Conservation (phyloP, 1,139 yeast genomes). For the Pichia terricola region DNA sequence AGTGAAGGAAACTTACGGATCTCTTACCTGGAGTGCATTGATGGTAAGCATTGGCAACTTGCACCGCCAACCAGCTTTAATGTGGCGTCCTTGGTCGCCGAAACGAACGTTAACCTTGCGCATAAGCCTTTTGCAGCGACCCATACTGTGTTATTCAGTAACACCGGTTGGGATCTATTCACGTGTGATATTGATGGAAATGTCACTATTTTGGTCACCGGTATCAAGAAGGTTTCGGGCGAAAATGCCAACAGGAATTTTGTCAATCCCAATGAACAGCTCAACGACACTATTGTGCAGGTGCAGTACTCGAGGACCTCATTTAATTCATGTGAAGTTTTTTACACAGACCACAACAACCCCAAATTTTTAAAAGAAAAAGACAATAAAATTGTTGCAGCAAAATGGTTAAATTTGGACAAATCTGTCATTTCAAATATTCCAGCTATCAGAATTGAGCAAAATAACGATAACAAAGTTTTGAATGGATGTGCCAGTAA, state of each 20-base stretch:
- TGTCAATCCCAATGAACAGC: conserved; percentile 13
- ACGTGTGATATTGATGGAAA: conserved; percentile 41
- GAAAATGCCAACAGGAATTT: neutral
- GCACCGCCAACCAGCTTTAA: conserved; percentile 36
- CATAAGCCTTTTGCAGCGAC: conserved; percentile 3
- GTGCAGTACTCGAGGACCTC: conserved; percentile 27
- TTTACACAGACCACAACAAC: conserved; percentile 19
- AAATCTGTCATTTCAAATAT: conserved; percentile 48
- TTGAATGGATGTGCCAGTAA: conserved; percentile 26
- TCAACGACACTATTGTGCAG: conserved; percentile 17
- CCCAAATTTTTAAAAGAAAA: conserved; percentile 11
- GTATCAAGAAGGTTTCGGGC: conserved; percentile 18
- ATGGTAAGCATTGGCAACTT: conserved; percentile 59
- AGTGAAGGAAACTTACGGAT: conserved; percentile 30
- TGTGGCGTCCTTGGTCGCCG: conserved; percentile 1
- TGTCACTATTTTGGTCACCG: conserved; percentile 34
- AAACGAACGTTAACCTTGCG: neutral
- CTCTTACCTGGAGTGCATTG: conserved; percentile 53
- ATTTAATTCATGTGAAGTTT: conserved; percentile 27
- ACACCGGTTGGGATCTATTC: conserved; percentile 45
- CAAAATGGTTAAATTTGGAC: conserved; percentile 64
- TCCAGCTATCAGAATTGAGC: conserved; percentile 35
- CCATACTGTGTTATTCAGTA: conserved; percentile 36
- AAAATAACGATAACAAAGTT: conserved; percentile 19
- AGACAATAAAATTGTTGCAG: conserved; percentile 35